phyloP scores from a whole-genome alignment of 148 eudicot genomes.

The Polygonum aviculare region DNA sequence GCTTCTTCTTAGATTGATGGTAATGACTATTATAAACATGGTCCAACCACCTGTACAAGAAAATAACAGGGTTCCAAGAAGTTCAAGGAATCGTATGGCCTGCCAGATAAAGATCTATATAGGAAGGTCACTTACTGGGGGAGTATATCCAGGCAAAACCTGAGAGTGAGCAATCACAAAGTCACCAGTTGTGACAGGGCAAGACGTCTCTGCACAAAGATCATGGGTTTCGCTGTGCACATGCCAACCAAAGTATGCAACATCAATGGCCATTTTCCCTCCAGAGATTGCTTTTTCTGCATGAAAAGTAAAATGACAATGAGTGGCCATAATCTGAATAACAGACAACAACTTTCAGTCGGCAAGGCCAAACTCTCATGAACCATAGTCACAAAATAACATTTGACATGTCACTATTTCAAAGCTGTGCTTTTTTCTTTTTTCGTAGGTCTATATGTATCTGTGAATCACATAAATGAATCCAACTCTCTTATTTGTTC shows the following conservation, averaged over 20 bases:
- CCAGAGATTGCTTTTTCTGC: slow-evolving; percentile 49
- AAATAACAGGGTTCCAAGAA: not conserved
- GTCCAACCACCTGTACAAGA: not conserved
- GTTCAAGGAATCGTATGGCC: not conserved
- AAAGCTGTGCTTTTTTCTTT: no score
- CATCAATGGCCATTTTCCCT: slow-evolving; percentile 62
- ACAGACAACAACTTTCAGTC: not conserved
- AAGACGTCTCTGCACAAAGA: slow-evolving; percentile 58
- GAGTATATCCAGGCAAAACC: slow-evolving; percentile 58
- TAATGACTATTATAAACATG: not conserved
- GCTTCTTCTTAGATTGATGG: not conserved
- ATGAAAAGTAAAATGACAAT: not conserved
- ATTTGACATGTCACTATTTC: not conserved
- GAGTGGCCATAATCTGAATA: not conserved
- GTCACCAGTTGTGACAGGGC: slow-evolving; percentile 62
- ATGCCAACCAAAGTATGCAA: slow-evolving; percentile 50
- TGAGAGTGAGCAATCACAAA: slow-evolving; percentile 79
- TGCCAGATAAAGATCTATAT: not conserved
- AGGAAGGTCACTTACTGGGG: slow-evolving; percentile 60
- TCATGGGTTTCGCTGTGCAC: slow-evolving; percentile 55
- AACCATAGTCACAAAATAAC: not conserved
- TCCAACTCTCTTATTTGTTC: not conserved
- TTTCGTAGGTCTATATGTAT: not conserved
- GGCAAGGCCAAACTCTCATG: not conserved
- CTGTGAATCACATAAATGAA: not conserved